Conservation (phyloP, 1,284 basidiomycete species). For the Ganoderma multipileum region DNA sequence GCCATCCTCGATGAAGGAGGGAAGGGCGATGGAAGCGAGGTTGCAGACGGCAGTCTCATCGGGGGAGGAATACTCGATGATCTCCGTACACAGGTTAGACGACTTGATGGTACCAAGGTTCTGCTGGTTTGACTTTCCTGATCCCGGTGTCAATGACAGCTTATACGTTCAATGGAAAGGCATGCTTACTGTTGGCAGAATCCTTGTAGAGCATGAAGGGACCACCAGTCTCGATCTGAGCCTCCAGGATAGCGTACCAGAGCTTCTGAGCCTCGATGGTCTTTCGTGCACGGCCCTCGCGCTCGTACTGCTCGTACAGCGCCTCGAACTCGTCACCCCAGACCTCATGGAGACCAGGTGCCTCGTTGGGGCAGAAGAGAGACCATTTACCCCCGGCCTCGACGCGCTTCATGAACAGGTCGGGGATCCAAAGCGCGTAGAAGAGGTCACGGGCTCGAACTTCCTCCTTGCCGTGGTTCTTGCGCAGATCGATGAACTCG, state of each 20-base stretch:
- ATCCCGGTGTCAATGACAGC: background rate
- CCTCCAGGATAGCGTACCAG: slow-evolving; percentile 97
- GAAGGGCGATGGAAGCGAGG: slow-evolving; percentile 96
- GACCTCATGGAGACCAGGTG: slow-evolving; percentile 90
- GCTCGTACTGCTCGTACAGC: slow-evolving; percentile 92
- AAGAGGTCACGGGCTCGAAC: slow-evolving; percentile 97
- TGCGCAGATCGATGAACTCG: slow-evolving; percentile 97
- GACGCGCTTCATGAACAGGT: slow-evolving; percentile 98
- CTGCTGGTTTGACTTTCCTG: slow-evolving; percentile 97
- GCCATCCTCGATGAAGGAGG: slow-evolving; percentile 81
- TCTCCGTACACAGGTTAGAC: slow-evolving; percentile 99
- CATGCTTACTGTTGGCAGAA: slow-evolving; percentile 76
- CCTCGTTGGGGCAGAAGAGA: slow-evolving; percentile 98
- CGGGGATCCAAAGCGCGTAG: slow-evolving; percentile 98
- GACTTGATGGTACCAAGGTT: slow-evolving; percentile 99
- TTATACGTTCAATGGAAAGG: background rate
- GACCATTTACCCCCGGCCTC: slow-evolving; percentile 92
- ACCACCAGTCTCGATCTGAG: slow-evolving; percentile 97
- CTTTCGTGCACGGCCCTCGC: slow-evolving; percentile 88
- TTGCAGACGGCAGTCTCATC: slow-evolving; percentile 99
- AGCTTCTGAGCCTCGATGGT: slow-evolving; percentile 96
- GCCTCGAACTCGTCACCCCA: slow-evolving; percentile 93
- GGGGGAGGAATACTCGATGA: slow-evolving; percentile 97
- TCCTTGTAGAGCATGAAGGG: slow-evolving; percentile 99
- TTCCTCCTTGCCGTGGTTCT: slow-evolving; percentile 99